Base-by-base conservation (phyloP, 2,329 filamentous ascomycete species). In the Penicillium sp. region DNA sequence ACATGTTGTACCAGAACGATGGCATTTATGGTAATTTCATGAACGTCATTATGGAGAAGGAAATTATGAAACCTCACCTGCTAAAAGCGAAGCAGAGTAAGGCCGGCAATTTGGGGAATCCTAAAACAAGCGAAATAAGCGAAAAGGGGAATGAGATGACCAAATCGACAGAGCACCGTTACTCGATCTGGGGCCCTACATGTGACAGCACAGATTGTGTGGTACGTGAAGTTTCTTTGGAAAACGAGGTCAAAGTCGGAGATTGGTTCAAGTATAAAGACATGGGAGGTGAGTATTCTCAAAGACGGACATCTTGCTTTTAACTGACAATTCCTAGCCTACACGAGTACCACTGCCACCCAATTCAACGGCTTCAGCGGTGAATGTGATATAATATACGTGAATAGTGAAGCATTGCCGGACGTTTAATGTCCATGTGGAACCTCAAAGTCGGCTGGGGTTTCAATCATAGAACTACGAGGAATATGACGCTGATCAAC, bases 1-100 rank as follows among this genome's bases (percentile, higher is more conserved):
- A 67, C 14, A 69, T 68, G 65, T 56, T 68, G 6, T 69, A 68
- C 39, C 59, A 61, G 18, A 68, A 67, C 24, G 67, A 68, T 50
- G 67, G 67, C 1, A 42, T 69, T 6, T 69, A 67, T 24, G 66
- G 66, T 3, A 62, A 58, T 34, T 69, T 69, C 41, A 59, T 51
- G 44, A 57, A 55, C 39, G 51, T 54, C 3, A 52, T 56, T 22
- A 48, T 55, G 21, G 62, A 63, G 34, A 49, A 59, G 9, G 55
- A 61, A 24, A 40, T 44, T 0, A 50, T 57, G 50, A n/a, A 16
- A 40, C 61, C 44, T 11, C 48, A 29, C 10, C 45, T 53, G 22
- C 31, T 63, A n/a, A 34, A 31, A 29, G 32, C 16, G 16, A 53
- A 34, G 39, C 48, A 53, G n/a, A 24, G 22, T 11, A 48, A 39